Evolutionary conservation across 768 basidiomycete species (phyloP).

Genomic region (Termitomyces sp.): DNA sequence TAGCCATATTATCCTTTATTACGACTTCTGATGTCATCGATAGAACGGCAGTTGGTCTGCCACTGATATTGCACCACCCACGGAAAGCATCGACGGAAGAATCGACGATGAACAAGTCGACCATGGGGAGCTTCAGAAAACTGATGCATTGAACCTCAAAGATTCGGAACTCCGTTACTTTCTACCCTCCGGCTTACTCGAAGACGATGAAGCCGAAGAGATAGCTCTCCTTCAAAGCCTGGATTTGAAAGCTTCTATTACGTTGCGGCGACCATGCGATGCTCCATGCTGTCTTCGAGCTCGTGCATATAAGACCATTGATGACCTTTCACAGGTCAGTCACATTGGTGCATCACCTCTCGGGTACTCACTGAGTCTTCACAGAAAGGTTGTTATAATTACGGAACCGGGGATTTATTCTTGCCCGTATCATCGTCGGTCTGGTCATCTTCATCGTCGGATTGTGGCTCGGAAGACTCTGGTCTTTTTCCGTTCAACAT

Average conservation of each 20-base stretch:
- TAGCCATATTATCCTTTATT: background rate
- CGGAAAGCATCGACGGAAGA: background rate
- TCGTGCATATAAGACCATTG: background rate
- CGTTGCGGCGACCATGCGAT: background rate
- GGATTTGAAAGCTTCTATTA: background rate
- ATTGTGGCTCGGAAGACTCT: background rate
- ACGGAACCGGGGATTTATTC: background rate
- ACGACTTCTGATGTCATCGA: background rate
- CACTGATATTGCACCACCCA: background rate
- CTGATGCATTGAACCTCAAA: background rate
- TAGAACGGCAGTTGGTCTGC: background rate
- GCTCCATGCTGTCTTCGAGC: constrained; percentile 6
- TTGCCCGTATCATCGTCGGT: background rate
- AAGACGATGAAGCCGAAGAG: constrained; percentile 2
- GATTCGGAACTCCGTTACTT: background rate
- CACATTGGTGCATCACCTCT: background rate
- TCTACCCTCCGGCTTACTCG: constrained; percentile 8
- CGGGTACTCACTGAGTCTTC: background rate
- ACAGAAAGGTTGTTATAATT: background rate
- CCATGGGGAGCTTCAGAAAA: background rate
- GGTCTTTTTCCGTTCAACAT: background rate
- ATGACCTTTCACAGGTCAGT: background rate
- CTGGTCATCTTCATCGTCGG: constrained; percentile 1
- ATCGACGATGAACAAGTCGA: background rate
- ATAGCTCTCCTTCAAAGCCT: background rate